These are phyloP conservation scores for Boletus reticuloceps DNA, from an alignment of 768 basidiomycete genomes.

Conservation along the genomic window DNA sequence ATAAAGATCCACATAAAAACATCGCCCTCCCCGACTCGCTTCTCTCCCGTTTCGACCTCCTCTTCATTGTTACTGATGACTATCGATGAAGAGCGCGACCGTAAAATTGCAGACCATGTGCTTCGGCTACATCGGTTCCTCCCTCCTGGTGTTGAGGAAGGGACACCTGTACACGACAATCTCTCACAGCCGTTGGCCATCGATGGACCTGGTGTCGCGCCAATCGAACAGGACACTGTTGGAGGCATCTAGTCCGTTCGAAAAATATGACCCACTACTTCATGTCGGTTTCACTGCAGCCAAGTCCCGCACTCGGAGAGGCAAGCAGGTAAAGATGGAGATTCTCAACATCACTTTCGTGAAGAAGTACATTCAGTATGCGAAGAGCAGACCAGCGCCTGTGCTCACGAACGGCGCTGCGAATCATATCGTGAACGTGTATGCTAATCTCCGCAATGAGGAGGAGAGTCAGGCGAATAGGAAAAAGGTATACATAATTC, in stretches of 20 bases:
- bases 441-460: conserved; percentile 89
- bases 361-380: conserved; percentile 98
- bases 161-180: conserved; percentile 85
- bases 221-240: conserved; percentile 37
- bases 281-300: conserved; percentile 73
- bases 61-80: conserved; percentile 99
- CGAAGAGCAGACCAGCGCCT: conserved; percentile 85
- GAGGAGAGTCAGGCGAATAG: conserved; percentile 79
- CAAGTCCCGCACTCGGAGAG: conserved; percentile 51
- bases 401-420: conserved; percentile 90
- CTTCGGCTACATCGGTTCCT: conserved; percentile 96
- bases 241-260: conserved; percentile 70
- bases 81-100: conserved; percentile 91
- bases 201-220: conserved; percentile 60
- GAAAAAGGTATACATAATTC: conserved; percentile 59
- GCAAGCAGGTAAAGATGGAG: conserved; percentile 66
- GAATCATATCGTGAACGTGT: conserved; percentile 90
- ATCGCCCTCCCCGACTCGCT: conserved; percentile 98
- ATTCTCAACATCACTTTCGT: conserved; percentile 91
- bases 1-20: conserved; percentile 99
- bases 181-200: conserved; percentile 86
- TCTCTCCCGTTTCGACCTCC: conserved; percentile 95
- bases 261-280: conserved; percentile 94
- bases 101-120: conserved; percentile 95
- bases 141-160: conserved; percentile 95